Evolutionary conservation across 1,284 basidiomycete genomes (phyloP).

Genomic region (Tausonia pullulans): DNA sequence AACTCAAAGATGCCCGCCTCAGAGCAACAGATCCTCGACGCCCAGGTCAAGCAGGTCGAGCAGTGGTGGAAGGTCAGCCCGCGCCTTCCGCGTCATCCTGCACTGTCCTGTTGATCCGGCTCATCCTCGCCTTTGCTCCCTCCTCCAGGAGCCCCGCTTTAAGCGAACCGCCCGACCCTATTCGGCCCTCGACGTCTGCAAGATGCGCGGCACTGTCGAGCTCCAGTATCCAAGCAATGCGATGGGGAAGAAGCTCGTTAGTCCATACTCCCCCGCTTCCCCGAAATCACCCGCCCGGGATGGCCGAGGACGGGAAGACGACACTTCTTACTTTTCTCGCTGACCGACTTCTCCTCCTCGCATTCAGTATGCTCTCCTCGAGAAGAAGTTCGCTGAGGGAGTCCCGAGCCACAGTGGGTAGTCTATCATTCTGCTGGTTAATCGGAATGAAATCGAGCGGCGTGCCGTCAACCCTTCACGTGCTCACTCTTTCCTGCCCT

Average conservation of each 20-base stretch:
- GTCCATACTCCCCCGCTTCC: not conserved
- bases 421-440: no score
- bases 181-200: slow-evolving; percentile 82
- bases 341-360: no score
- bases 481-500: not conserved
- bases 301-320: no score
- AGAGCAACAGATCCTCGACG: slow-evolving; percentile 48
- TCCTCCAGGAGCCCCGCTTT: slow-evolving; percentile 66
- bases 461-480: no score
- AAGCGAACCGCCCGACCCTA: slow-evolving; percentile 76
- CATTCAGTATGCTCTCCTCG: slow-evolving; percentile 11
- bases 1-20: not conserved
- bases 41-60: slow-evolving; percentile 74
- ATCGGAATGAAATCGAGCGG: no score
- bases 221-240: slow-evolving; percentile 78
- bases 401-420: slow-evolving; percentile 14
- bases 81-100: not conserved
- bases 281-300: no score
- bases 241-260: slow-evolving; percentile 79
- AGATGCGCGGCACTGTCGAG: slow-evolving; percentile 79
- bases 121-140: not conserved
- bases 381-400: slow-evolving; percentile 15
- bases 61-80: slow-evolving; percentile 77
- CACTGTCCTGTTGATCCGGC: not conserved
- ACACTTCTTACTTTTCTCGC: no score